Evolutionary conservation across 169 alveolate species (phyloP), one percentile per base, ranked within the genome.

Genomic region (Sarcocystis neurona): DNA sequence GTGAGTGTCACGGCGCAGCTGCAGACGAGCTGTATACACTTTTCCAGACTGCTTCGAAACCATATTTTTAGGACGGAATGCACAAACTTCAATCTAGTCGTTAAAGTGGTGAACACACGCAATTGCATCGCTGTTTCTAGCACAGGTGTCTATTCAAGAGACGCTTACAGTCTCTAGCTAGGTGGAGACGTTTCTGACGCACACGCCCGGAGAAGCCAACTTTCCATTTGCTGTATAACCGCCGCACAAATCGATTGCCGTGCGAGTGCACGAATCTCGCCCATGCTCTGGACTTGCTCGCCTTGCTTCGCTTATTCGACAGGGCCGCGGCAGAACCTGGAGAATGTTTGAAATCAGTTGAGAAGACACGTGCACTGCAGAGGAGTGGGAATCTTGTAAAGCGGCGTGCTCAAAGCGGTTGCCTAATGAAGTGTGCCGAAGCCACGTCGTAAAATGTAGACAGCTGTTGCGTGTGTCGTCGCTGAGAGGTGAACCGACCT

Each of bases 301-400:
- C 37, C 37, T 5, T 12, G 82, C 82, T 44, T 37, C 32, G 15
- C 82, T 30, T 0, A 12, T 72, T 72, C 37, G 41, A 48, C 82
- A 32, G n/a, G 5, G 60, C 82, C 58, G 37, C 43, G 6, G 82
- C 58, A 5, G 82, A 72, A 44, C 43, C 82, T 72, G 82, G 12
- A 72, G 10, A 23, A 70, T 15, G 66, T 23, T 53, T 53, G 23
- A 53, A 23, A 53, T 12, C 66, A 23, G 66, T 53, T 53, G 66
- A 23, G 66, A 53, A 23, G 66, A 12, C 30, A 53, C 23, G 66
- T 53, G 23, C 30, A 53, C 30, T 53, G 66, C 30, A 53, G 66
- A n/a, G 15, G 46, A 63, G n/a, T n/a, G n/a, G n/a, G n/a, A n/a
- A n/a, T n/a, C n/a, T n/a, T n/a, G n/a, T n/a, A n/a, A n/a, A n/a